These are phyloP conservation scores for Gastrodia elata DNA, from an alignment of 106 monocot genomes.

Conservation along the genomic window DNA sequence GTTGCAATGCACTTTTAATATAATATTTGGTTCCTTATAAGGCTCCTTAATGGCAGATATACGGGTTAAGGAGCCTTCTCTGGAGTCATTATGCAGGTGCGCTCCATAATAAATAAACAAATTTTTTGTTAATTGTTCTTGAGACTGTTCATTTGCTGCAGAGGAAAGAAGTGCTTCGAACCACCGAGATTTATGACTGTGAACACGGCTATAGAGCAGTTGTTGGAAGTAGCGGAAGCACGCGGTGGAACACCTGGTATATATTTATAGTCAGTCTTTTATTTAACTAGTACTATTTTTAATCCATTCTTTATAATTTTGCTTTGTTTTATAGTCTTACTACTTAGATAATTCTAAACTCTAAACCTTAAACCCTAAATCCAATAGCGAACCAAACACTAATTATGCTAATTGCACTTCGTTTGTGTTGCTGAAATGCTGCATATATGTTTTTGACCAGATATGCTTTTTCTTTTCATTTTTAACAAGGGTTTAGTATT, in stretches of 20 bases:
- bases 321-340: too few relatives aligned
- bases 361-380: too few relatives aligned
- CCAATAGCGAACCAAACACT: too few relatives aligned
- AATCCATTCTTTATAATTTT: too few relatives aligned
- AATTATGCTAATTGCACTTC: too few relatives aligned
- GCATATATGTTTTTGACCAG: too few relatives aligned
- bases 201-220: slow-evolving; percentile 65
- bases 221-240: slow-evolving; percentile 68
- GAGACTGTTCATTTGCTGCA: slow-evolving; percentile 20
- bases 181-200: slow-evolving; percentile 92
- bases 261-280: background rate
- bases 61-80: slow-evolving; percentile 89
- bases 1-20: background rate
- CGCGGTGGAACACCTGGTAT: slow-evolving; percentile 51
- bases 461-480: too few relatives aligned
- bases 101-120: background rate
- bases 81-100: slow-evolving; percentile 88
- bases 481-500: too few relatives aligned
- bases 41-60: slow-evolving; percentile 54
- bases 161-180: slow-evolving; percentile 82
- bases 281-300: background rate
- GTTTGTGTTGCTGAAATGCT: too few relatives aligned
- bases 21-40: background rate
- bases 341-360: too few relatives aligned
- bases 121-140: background rate